Conservation (phyloP, 495 filamentous ascomycete species). For the Penicillium dipodomyicola region DNA sequence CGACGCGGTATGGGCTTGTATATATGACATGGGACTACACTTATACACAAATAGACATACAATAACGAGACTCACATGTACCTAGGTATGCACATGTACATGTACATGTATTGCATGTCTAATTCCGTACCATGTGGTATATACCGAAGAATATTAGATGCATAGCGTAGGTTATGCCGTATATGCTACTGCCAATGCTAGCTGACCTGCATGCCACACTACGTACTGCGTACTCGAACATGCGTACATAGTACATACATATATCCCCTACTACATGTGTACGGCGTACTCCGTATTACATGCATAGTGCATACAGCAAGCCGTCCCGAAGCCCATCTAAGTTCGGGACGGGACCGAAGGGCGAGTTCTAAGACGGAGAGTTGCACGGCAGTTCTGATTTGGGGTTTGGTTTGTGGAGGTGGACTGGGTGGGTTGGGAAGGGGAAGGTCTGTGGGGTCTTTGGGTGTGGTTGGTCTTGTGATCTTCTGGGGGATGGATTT, state of each 20-base stretch:
- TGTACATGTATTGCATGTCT: background rate
- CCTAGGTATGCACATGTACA: background rate
- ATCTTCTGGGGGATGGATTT: background rate
- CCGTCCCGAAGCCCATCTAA: background rate
- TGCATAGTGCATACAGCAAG: background rate
- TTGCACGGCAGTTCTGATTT: conserved; percentile 4
- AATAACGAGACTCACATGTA: background rate
- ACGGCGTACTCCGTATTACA: background rate
- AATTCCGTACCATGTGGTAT: background rate
- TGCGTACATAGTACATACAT: background rate
- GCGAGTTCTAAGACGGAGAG: background rate
- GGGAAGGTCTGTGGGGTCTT: conserved; percentile 9
- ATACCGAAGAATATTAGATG: background rate
- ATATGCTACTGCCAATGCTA: background rate
- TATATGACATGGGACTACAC: background rate
- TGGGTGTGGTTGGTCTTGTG: conserved; percentile 7
- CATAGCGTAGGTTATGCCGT: background rate
- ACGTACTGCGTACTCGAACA: background rate
- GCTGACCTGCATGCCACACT: background rate
- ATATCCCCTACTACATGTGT: background rate
- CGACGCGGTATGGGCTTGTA: background rate
- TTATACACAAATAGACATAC: too few relatives aligned
- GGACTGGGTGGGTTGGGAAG: conserved; percentile 17
- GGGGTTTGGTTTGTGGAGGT: background rate
- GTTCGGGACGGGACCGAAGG: background rate